Conservation (phyloP, 1,284 basidiomycete species). For the Leccinum pachyderme region DNA sequence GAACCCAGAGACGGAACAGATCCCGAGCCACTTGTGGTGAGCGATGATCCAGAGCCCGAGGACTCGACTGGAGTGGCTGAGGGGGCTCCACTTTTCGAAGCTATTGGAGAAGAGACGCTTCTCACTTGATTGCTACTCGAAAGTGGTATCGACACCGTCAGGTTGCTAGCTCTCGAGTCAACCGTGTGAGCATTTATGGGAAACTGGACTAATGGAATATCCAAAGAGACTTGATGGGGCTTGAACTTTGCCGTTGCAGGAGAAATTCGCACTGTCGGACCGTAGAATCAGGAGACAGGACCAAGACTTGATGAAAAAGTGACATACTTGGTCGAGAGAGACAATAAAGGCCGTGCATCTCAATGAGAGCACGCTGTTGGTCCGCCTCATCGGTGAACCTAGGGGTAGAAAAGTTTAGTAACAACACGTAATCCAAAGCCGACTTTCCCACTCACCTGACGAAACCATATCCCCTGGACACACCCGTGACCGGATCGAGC, state of each 20-base stretch:
- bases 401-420: conserved; percentile 10
- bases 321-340: conserved; percentile 78
- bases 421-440: neutral
- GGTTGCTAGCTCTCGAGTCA: conserved; percentile 35
- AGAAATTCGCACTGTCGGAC: conserved; percentile 73
- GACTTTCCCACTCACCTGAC: conserved; percentile 56
- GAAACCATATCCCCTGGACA: conserved; percentile 89
- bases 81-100: conserved; percentile 37
- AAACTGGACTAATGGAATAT: conserved; percentile 50
- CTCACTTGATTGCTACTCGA: conserved; percentile 45
- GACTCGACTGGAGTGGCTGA: conserved; percentile 44
- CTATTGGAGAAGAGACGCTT: conserved; percentile 69
- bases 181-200: conserved; percentile 33
- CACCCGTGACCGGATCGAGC: conserved; percentile 84
- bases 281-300: conserved; percentile 30
- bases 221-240: conserved; percentile 46
- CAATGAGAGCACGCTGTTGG: conserved; percentile 83
- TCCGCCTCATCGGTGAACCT: conserved; percentile 86
- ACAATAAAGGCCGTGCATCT: conserved; percentile 88
- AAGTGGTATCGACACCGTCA: conserved; percentile 48
- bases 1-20: conserved; percentile 59
- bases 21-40: conserved; percentile 45
- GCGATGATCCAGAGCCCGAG: conserved; percentile 54
- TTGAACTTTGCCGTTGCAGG: conserved; percentile 88
- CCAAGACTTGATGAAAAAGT: conserved; percentile 10